Evolutionary conservation across 106 monocot genomes (phyloP).

Genomic region (Dendrobium chrysotoxum): DNA sequence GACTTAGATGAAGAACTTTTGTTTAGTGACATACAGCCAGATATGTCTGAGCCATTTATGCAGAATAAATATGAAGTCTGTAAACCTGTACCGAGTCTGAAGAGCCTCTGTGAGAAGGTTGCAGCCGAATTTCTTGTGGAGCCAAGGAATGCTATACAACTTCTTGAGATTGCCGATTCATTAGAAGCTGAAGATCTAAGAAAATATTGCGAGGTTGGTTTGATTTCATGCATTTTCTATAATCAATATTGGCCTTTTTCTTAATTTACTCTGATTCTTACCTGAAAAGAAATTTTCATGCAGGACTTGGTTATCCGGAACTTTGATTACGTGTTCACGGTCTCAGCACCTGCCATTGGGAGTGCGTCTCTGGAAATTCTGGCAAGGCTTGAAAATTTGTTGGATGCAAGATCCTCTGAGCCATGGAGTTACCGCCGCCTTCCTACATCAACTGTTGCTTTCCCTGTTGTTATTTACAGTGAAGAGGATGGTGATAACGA

Average conservation of each 20-base stretch:
- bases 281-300: conserved; percentile 7
- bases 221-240: background rate
- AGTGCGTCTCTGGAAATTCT: conserved; percentile 70
- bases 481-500: conserved; percentile 51
- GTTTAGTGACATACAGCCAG: conserved; percentile 35
- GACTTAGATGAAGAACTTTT: conserved; percentile 68
- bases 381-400: conserved; percentile 67
- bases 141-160: conserved; percentile 76
- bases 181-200: conserved; percentile 75
- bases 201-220: conserved; percentile 76
- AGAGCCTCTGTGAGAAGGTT: conserved; percentile 87
- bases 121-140: conserved; percentile 79
- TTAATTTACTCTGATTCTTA: background rate
- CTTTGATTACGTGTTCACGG: conserved; percentile 78
- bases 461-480: conserved; percentile 66
- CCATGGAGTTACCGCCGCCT: conserved; percentile 80
- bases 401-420: conserved; percentile 80
- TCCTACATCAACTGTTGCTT: conserved; percentile 80
- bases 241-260: background rate
- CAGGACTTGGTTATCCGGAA: conserved; percentile 86
- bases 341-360: conserved; percentile 47
- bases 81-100: conserved; percentile 54
- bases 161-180: conserved; percentile 93
- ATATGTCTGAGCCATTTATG: conserved; percentile 7
- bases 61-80: conserved; percentile 14